Conservation (phyloP, 148 eudicot species). For the Persicaria maculosa region DNA sequence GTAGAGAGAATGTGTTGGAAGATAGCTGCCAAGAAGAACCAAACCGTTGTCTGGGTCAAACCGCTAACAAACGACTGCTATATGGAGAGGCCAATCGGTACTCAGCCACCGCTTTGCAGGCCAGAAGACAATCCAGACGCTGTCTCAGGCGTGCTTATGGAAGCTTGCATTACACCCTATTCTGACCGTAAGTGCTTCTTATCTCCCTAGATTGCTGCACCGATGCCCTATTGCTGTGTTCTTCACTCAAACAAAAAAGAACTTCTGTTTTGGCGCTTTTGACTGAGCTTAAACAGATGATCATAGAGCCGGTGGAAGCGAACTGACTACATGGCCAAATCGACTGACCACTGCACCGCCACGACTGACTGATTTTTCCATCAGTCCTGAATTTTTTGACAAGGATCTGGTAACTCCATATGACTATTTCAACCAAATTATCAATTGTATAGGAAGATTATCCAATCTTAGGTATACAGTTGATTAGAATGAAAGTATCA, state of each 20-base stretch:
- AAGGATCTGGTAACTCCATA: slow-evolving; percentile 31
- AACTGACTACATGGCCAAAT: slow-evolving; percentile 36
- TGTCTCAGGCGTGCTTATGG: slow-evolving; percentile 30
- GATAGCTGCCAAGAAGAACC: slow-evolving; percentile 36
- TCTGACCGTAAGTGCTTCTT: slow-evolving; percentile 30
- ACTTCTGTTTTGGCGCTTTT: background rate
- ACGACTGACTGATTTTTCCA: slow-evolving; percentile 33
- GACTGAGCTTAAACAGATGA: slow-evolving; percentile 21
- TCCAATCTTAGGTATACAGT: background rate
- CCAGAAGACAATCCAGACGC: slow-evolving; percentile 36
- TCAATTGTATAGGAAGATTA: background rate
- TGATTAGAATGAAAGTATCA: background rate
- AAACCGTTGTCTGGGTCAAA: slow-evolving; percentile 39
- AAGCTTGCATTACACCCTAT: slow-evolving; percentile 39
- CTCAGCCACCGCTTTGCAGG: slow-evolving; percentile 32
- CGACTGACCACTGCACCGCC: slow-evolving; percentile 36
- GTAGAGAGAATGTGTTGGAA: slow-evolving; percentile 43
- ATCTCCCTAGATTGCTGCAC: background rate
- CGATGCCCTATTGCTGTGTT: too few species aligned
- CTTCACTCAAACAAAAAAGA: background rate
- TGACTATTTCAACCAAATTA: background rate
- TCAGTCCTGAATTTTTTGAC: slow-evolving; percentile 28
- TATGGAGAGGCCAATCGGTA: slow-evolving; percentile 27
- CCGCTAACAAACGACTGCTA: slow-evolving; percentile 42
- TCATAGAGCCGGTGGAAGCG: slow-evolving; percentile 31